phyloP scores from a whole-genome alignment of 2,329 filamentous ascomycete genomes.

The Claviceps sorghi region DNA sequence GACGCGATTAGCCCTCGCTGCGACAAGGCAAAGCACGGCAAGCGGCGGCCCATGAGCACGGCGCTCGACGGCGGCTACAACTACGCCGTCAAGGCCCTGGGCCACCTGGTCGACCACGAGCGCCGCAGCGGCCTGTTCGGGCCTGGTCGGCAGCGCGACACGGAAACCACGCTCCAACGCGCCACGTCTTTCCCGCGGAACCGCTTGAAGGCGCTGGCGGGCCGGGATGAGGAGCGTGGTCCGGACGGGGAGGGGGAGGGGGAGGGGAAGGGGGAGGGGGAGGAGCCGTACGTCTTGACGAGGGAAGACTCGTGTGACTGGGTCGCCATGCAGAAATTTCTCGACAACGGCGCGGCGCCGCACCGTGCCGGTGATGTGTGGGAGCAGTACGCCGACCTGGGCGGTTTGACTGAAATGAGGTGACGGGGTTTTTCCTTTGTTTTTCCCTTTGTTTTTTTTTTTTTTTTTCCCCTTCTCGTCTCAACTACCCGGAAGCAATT shows the following conservation, averaged over 20 bases:
- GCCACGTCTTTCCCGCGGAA: conserved; percentile 9
- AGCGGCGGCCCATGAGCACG: conserved; percentile 15
- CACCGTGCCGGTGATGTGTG: conserved; percentile 21
- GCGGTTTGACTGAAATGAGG: conserved; percentile 27
- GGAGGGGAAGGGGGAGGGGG: conserved; percentile 2
- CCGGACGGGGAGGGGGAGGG: neutral
- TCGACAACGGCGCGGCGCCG: conserved; percentile 14
- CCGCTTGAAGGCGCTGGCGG: conserved; percentile 7
- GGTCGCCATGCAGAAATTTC: conserved; percentile 22
- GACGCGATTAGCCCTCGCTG: neutral
- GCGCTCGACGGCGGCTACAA: conserved; percentile 15
- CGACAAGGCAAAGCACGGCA: conserved; percentile 10
- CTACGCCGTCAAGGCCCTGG: conserved; percentile 12
- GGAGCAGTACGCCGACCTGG: conserved; percentile 32
- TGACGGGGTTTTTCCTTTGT: conserved; percentile 8
- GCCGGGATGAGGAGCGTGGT: conserved; percentile 7
- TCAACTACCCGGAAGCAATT: no score
- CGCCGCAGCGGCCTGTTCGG: conserved; percentile 8
- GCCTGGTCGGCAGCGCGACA: conserved; percentile 12
- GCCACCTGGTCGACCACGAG: conserved; percentile 12
- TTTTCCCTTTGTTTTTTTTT: neutral
- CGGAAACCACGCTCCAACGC: conserved; percentile 10
- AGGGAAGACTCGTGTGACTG: conserved; percentile 20
- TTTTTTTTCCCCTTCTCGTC: neutral
- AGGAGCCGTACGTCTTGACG: conserved; percentile 14